Conservation (phyloP, 805 yeast species). For the Lipomyces sp. region DNA sequence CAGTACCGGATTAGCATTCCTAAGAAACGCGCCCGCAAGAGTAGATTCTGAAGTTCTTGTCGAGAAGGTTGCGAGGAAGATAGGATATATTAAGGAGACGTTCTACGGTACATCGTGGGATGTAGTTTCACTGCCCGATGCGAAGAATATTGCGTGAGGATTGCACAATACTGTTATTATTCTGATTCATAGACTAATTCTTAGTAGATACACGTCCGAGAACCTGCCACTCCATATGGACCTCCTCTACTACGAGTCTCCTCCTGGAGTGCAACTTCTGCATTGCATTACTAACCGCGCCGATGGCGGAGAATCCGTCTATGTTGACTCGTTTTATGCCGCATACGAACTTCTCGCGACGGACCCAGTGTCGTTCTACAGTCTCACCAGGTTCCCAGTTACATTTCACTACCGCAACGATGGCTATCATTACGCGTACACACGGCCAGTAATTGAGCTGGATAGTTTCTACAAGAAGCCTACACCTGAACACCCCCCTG, state of each 20-base stretch:
- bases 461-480: slow-evolving; percentile 46
- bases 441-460: slow-evolving; percentile 67
- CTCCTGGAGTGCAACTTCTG: slow-evolving; percentile 76
- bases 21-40: slow-evolving; percentile 59
- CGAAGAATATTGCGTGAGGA: slow-evolving; percentile 64
- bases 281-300: slow-evolving; percentile 57
- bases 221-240: slow-evolving; percentile 80
- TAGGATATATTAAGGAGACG: slow-evolving; percentile 72
- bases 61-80: slow-evolving; percentile 55
- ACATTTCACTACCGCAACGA: slow-evolving; percentile 71
- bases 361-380: slow-evolving; percentile 68
- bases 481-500: slow-evolving; percentile 34
- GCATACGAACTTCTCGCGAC: slow-evolving; percentile 57
- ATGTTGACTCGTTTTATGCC: slow-evolving; percentile 72
- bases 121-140: slow-evolving; percentile 58
- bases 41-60: slow-evolving; percentile 43
- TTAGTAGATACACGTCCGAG: slow-evolving; percentile 54
- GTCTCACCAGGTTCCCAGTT: slow-evolving; percentile 64
- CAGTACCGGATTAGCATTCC: slow-evolving; percentile 60
- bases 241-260: slow-evolving; percentile 73
- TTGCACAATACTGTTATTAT: background rate
- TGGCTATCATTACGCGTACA: slow-evolving; percentile 63
- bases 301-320: slow-evolving; percentile 68
- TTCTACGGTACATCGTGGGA: slow-evolving; percentile 76
- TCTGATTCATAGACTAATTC: background rate